Percentiles rank a stretch among this genome's conserved stretches.
These are phyloP conservation scores for Bipolaris oryzae DNA, from an alignment of 2,329 filamentous ascomycete genomes.

Conservation along the genomic window DNA sequence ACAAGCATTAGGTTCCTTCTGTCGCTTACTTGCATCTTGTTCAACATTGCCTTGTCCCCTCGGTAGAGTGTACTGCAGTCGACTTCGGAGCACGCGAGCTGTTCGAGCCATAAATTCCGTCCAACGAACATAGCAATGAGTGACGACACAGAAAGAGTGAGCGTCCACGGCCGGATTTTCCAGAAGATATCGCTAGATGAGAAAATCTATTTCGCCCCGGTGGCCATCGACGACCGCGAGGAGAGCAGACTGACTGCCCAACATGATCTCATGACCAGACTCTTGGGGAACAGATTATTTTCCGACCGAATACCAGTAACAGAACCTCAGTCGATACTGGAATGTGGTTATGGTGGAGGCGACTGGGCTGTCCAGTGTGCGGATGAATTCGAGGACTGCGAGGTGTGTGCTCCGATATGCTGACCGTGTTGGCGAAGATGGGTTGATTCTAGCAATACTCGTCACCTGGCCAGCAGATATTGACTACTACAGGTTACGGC, in stretches of 20 bases:
- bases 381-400: constrained; percentile 45
- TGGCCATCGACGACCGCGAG: constrained; percentile 45
- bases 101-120: background rate
- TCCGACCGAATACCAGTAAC: constrained; percentile 35
- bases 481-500: constrained; percentile 44
- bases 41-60: background rate
- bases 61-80: background rate
- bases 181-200: constrained; percentile 48
- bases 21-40: background rate
- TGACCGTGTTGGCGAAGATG: background rate
- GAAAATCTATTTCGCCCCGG: constrained; percentile 48
- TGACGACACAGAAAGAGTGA: constrained; percentile 32
- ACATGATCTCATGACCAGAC: constrained; percentile 39
- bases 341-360: constrained; percentile 50
- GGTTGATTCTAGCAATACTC: background rate
- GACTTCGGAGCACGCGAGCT: background rate
- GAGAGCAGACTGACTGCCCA: constrained; percentile 46
- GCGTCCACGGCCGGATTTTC: constrained; percentile 47
- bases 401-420: constrained; percentile 36
- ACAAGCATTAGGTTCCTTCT: constrained; percentile 1
- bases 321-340: constrained; percentile 43
- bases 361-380: constrained; percentile 48
- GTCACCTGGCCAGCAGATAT: background rate
- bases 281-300: constrained; percentile 40
- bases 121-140: constrained; percentile 18